These are phyloP conservation scores for Colletotrichum incanum DNA, from an alignment of 2,329 filamentous ascomycete genomes.

Conservation along the genomic window DNA sequence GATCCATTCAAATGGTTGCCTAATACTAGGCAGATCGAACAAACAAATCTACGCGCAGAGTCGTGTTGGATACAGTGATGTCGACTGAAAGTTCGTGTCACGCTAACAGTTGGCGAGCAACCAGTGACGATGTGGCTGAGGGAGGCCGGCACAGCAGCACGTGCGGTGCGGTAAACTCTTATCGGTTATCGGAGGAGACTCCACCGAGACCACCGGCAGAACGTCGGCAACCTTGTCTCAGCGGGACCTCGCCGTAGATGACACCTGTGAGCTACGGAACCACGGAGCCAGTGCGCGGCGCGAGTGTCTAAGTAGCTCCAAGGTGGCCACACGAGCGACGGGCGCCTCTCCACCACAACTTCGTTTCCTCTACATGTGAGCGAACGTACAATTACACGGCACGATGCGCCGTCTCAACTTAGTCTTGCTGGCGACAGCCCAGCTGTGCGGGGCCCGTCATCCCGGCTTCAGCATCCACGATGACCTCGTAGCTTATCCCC, in stretches of 20 bases:
- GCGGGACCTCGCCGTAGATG: conserved; percentile 35
- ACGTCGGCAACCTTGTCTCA: conserved; percentile 25
- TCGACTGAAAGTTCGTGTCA: neutral
- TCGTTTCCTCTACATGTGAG: conserved; percentile 51
- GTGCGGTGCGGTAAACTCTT: neutral
- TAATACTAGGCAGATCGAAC: neutral
- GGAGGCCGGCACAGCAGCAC: neutral
- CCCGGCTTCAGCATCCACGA: conserved; percentile 87
- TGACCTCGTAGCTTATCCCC: conserved; percentile 88
- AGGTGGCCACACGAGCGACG: conserved; percentile 16
- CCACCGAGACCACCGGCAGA: conserved; percentile 3
- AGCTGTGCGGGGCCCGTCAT: conserved; percentile 65
- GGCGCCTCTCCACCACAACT: conserved; percentile 29
- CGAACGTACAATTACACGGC: conserved; percentile 50
- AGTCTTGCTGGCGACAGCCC: conserved; percentile 60
- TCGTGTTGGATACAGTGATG: neutral
- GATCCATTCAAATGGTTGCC: neutral
- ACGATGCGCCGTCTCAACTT: conserved; percentile 68
- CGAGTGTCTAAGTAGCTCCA: conserved; percentile 15
- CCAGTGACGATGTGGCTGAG: neutral
- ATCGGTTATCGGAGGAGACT: conserved; percentile 6
- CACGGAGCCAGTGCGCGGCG: conserved; percentile 26
- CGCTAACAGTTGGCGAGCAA: neutral
- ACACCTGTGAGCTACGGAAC: conserved; percentile 43
- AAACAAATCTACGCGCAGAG: neutral